Base-by-base conservation (phyloP, 352 stramenopile genomes). In the Globisporangium takayamanum region DNA sequence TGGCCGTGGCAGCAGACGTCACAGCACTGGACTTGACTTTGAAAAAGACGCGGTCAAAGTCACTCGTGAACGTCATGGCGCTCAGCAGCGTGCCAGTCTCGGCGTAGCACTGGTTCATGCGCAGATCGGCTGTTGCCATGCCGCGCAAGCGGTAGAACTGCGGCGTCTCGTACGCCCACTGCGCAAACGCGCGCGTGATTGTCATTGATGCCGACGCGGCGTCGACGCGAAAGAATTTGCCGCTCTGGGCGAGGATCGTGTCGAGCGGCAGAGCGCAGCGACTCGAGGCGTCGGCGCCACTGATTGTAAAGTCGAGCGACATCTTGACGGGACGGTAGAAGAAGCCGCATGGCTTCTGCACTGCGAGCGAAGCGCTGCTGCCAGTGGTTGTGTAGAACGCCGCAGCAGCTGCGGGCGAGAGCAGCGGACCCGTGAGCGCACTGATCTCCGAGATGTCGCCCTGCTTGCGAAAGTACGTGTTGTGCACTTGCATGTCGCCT, bases 311-410 rank as follows among this genome's bases (percentile, higher is more conserved):
- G 50, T 75, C 68, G 16, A 72, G 53, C 39, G 64, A 72, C 68
- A 75, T 75, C 58, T 72, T 72, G 22, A 75, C 51, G 0, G 68
- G 68, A 1, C 68, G 68, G 49, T 64, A 69, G 50, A 69, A 75
- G 53, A 63, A 75, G 22, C 64, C 64, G 22, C 68, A 75, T 4
- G 68, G 68, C 0, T 60, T 59, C 46, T 72, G 63, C 28, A 71
- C 53, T 14, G 50, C 22, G 7, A 65, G 28, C 10, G 50, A 59
- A 7, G 55, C 64, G 59, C 59, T 54, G 54, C 57, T 74, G 37
- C 60, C 60, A 5, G 63, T 57, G 53, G 39, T 69, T 11, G 59
- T 69, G 60, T 74, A 74, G 28, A 74, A 59, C 5, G 33, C 47
- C 16, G 44, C 51, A 22, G 64, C 63, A 15, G 62, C 55, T 7